Evolutionary conservation across 495 filamentous ascomycete genomes (phyloP).

Genomic region (Neurospora discreta): DNA sequence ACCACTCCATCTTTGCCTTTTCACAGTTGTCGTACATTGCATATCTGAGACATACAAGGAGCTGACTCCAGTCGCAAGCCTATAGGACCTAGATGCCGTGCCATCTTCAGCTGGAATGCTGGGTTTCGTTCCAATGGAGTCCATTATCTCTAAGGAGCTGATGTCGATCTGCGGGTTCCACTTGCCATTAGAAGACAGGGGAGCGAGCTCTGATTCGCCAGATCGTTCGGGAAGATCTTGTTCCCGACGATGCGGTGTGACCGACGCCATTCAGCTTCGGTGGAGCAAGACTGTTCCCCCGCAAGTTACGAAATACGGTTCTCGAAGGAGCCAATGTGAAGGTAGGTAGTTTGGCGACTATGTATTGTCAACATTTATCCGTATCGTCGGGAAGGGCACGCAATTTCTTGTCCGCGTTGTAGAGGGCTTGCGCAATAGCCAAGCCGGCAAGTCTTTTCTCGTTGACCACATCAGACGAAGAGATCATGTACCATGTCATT

Average conservation of each 20-base stretch:
- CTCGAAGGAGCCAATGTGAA: background rate
- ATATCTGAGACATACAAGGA: background rate
- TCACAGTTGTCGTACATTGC: no score
- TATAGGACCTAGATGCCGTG: background rate
- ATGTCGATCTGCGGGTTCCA: background rate
- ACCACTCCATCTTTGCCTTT: no score
- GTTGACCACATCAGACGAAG: background rate
- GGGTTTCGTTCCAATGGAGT: background rate
- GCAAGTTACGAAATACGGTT: background rate
- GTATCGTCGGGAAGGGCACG: background rate
- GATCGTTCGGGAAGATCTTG: background rate
- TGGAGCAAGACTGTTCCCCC: background rate
- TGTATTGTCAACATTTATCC: background rate
- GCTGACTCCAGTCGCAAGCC: background rate
- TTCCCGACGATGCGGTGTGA: background rate
- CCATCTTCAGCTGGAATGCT: background rate
- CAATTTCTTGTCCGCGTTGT: background rate
- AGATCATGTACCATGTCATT: background rate
- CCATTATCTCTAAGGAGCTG: background rate
- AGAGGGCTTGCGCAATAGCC: background rate
- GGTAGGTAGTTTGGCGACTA: background rate
- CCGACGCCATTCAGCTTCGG: background rate
- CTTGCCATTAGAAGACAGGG: background rate
- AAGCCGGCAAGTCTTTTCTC: background rate
- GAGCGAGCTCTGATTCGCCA: background rate